Conservation (phyloP, 2,329 filamentous ascomycete genomes). For the Myriangium duriaei region DNA sequence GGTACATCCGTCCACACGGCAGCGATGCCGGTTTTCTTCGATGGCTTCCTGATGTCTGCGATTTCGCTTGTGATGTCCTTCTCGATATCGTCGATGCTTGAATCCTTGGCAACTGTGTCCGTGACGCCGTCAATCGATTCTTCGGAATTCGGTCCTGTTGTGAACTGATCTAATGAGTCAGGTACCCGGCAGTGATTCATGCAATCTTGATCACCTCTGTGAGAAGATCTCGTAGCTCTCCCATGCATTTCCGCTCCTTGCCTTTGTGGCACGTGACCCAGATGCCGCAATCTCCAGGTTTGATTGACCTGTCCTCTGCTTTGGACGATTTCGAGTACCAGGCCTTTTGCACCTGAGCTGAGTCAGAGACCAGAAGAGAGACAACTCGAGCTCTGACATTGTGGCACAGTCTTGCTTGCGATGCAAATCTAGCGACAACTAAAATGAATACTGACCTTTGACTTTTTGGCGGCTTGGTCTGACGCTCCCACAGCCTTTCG, state of each 20-base stretch:
- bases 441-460: conserved; percentile 11
- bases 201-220: conserved; percentile 28
- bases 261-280: conserved; percentile 67
- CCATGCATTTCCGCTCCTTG: conserved; percentile 56
- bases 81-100: conserved; percentile 49
- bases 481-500: conserved; percentile 10
- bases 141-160: conserved; percentile 7
- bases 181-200: too few species aligned
- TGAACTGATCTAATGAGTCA: too few species aligned
- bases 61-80: conserved; percentile 60
- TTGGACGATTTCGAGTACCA: conserved; percentile 6
- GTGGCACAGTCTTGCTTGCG: neutral
- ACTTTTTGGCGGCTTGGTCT: conserved; percentile 8
- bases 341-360: conserved; percentile 7
- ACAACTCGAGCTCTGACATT: too few species aligned
- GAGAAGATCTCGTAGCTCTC: conserved; percentile 54
- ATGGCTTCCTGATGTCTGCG: conserved; percentile 44
- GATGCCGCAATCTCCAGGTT: conserved; percentile 59
- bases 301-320: conserved; percentile 28
- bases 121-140: conserved; percentile 15
- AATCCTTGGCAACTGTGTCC: conserved; percentile 28
- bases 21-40: conserved; percentile 37
- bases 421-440: too few species aligned
- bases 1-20: conserved; percentile 43
- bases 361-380: too few species aligned